Conservation (phyloP, 495 filamentous ascomycete genomes). For the Neurospora tetraspora region DNA sequence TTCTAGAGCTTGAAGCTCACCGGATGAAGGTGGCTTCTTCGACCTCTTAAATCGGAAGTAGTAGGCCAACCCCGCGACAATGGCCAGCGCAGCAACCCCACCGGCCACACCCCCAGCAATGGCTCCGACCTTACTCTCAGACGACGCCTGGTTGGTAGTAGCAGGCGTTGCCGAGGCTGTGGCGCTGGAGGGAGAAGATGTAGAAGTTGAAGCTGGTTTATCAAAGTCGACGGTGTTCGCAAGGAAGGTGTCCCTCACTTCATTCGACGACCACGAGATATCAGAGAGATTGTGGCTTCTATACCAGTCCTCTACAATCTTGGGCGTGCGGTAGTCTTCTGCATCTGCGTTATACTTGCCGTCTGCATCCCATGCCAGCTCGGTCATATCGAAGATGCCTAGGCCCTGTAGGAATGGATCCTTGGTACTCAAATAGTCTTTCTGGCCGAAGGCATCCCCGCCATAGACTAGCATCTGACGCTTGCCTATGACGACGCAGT, state of each 20-base stretch:
- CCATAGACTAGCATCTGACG: constrained; percentile 25
- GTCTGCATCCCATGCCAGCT: constrained; percentile 26
- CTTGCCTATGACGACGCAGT: constrained; percentile 26
- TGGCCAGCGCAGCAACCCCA: background rate
- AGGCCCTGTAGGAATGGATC: constrained; percentile 31
- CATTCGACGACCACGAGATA: too few relatives aligned
- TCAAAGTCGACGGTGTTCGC: too few relatives aligned
- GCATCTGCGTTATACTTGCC: constrained; percentile 9
- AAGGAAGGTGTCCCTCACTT: too few relatives aligned
- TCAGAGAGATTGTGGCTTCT: background rate
- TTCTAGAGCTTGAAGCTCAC: background rate
- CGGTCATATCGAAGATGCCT: constrained; percentile 32
- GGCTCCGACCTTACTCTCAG: background rate
- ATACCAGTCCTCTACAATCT: constrained; percentile 22
- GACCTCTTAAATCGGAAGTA: background rate
- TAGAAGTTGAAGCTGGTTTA: too few relatives aligned
- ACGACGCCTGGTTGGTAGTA: background rate
- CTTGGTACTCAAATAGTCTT: background rate
- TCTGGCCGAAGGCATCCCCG: too few relatives aligned
- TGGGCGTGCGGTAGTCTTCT: constrained; percentile 22
- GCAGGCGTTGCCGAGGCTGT: background rate
- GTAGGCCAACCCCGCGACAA: background rate
- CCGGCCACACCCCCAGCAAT: background rate
- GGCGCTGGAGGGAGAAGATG: too few relatives aligned
- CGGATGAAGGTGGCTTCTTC: background rate